Evolutionary conservation across 1,284 basidiomycete genomes (phyloP).

Genomic region (Mycosarcoma maydis): DNA sequence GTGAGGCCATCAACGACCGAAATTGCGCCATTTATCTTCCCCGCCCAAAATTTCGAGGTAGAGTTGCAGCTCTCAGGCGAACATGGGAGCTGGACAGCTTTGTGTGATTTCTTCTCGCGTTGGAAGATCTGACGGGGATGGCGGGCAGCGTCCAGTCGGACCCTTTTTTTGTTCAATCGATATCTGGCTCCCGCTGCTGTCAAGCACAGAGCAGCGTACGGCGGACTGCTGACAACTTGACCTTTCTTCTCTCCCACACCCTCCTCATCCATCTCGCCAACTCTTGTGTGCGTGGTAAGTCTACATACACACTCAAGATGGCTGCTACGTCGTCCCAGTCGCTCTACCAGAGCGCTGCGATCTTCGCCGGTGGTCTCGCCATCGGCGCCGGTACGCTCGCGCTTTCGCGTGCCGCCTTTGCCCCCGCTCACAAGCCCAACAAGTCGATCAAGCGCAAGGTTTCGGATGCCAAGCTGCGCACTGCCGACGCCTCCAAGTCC

Average conservation of each 20-base stretch:
- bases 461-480: conserved; percentile 43
- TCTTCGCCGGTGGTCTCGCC: conserved; percentile 63
- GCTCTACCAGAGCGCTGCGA: conserved; percentile 56
- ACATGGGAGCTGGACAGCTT: neutral
- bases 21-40: conserved; percentile 3
- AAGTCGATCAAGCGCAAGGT: conserved; percentile 56
- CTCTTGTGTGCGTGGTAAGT: conserved; percentile 8
- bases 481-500: conserved; percentile 6
- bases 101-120: conserved; percentile 2
- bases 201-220: neutral
- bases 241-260: neutral
- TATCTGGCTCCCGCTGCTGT: neutral
- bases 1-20: neutral
- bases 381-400: conserved; percentile 60
- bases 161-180: neutral
- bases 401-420: conserved; percentile 52
- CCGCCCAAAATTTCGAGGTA: no score
- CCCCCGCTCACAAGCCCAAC: conserved; percentile 56
- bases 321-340: conserved; percentile 48
- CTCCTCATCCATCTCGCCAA: conserved; percentile 5
- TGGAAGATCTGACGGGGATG: conserved; percentile 4
- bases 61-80: no score
- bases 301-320: conserved; percentile 21
- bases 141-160: neutral
- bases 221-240: neutral